Evolutionary conservation across 2,329 filamentous ascomycete species (phyloP).

Genomic region (Aulographum hederae): DNA sequence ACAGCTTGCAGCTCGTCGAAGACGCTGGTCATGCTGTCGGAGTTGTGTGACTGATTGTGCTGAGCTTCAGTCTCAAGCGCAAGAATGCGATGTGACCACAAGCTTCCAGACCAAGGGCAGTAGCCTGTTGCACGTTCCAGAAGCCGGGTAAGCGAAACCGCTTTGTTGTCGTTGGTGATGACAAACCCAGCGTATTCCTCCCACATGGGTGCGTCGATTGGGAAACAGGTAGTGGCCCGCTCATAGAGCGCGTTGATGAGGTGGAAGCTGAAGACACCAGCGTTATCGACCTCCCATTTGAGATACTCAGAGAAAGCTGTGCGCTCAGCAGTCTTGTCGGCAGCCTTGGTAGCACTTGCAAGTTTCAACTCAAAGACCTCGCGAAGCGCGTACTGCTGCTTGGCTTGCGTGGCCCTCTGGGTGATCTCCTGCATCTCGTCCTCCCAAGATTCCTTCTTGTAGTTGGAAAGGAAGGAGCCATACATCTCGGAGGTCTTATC

Average conservation of each 20-base stretch:
- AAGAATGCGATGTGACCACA: constrained; percentile 83
- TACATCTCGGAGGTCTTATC: constrained; percentile 57
- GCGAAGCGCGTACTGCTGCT: constrained; percentile 43
- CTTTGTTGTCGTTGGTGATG: constrained; percentile 30
- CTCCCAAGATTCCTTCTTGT: constrained; percentile 55
- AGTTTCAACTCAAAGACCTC: constrained; percentile 52
- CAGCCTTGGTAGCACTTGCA: constrained; percentile 35
- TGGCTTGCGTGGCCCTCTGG: constrained; percentile 42
- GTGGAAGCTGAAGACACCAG: constrained; percentile 31
- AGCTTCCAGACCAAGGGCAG: constrained; percentile 76
- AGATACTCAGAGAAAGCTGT: constrained; percentile 48
- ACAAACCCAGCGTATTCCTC: constrained; percentile 67
- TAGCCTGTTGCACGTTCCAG: constrained; percentile 71
- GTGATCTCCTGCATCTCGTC: constrained; percentile 52
- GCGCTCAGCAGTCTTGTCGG: constrained; percentile 38
- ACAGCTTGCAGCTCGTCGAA: constrained; percentile 74
- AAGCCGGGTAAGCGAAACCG: constrained; percentile 39
- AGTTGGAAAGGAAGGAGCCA: constrained; percentile 55
- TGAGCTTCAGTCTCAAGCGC: constrained; percentile 67
- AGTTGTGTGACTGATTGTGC: no score
- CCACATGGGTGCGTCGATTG: constrained; percentile 61
- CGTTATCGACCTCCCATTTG: constrained; percentile 61
- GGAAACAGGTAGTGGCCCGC: constrained; percentile 56
- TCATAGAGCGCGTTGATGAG: constrained; percentile 51
- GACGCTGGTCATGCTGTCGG: no score